These are phyloP conservation scores for Coemansia sp. DNA, from an alignment of 192 early-diverging fungal species.

Conservation along the genomic window DNA sequence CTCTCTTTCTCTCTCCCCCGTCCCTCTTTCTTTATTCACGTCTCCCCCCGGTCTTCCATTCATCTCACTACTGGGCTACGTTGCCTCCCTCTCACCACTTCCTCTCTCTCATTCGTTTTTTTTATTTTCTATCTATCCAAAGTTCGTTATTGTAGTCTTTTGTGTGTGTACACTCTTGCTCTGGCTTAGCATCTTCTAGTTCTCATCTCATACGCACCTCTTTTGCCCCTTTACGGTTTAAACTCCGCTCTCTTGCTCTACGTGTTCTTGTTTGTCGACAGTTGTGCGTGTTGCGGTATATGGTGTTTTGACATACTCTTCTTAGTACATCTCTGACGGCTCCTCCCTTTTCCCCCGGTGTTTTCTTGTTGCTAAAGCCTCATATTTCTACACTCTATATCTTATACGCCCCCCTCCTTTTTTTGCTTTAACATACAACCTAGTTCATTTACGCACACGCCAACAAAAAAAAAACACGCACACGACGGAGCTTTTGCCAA, in stretches of 20 bases:
- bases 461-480: neutral
- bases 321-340: neutral
- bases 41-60: conserved; percentile 7
- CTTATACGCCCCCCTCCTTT: neutral
- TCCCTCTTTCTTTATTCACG: conserved; percentile 13
- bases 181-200: neutral
- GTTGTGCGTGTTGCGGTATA: neutral
- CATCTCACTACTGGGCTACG: conserved; percentile 9
- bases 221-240: neutral
- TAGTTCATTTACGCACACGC: neutral
- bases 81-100: neutral
- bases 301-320: neutral
- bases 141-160: neutral
- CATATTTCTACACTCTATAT: neutral
- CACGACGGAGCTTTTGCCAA: neutral
- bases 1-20: neutral
- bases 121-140: neutral
- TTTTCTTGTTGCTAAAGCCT: neutral
- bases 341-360: neutral
- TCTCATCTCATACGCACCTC: neutral
- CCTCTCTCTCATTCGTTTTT: neutral
- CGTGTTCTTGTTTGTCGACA: neutral
- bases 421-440: too few species aligned
- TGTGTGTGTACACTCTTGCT: conserved; percentile 2
- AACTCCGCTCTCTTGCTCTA: neutral